These are phyloP conservation scores for Penicillium silybi DNA, from an alignment of 495 filamentous ascomycete genomes.

Conservation along the genomic window DNA sequence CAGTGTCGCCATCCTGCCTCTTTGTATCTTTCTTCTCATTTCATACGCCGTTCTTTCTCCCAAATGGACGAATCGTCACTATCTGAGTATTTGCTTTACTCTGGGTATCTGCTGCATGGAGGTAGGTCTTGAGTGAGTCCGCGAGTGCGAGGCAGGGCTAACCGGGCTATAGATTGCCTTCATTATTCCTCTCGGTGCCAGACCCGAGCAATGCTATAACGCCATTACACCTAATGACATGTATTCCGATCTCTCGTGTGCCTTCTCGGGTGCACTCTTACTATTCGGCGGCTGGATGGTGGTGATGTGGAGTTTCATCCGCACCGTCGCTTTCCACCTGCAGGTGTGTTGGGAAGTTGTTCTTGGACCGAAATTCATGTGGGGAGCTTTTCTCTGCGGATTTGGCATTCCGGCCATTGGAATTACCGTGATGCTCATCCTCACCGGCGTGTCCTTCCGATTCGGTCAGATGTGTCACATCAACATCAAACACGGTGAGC, in stretches of 20 bases:
- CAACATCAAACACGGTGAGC: conserved; percentile 73
- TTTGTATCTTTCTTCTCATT: conserved; percentile 70
- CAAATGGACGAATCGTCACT: conserved; percentile 90
- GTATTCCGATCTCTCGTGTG: conserved; percentile 75
- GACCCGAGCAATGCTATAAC: conserved; percentile 81
- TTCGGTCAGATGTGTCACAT: conserved; percentile 92
- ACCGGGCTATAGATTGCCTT: conserved; percentile 53
- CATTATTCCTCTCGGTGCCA: conserved; percentile 79
- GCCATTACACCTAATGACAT: conserved; percentile 92
- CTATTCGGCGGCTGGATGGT: conserved; percentile 79
- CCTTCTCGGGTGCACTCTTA: conserved; percentile 81
- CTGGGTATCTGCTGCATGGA: conserved; percentile 71
- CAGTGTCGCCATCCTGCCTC: conserved; percentile 67
- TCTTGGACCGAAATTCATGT: conserved; percentile 87
- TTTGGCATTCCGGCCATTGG: conserved; percentile 78
- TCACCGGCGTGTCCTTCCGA: conserved; percentile 91
- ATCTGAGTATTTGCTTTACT: conserved; percentile 82
- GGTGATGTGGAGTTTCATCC: conserved; percentile 83
- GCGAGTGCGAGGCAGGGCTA: neutral
- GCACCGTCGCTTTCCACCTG: conserved; percentile 87
- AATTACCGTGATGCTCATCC: conserved; percentile 65
- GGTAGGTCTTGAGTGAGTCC: conserved; percentile 44
- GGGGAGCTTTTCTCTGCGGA: conserved; percentile 71
- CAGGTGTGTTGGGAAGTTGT: conserved; percentile 97
- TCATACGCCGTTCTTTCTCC: conserved; percentile 81